These are phyloP conservation scores for Solanum rostratum DNA, from an alignment of 257 asterid species.

Conservation along the genomic window DNA sequence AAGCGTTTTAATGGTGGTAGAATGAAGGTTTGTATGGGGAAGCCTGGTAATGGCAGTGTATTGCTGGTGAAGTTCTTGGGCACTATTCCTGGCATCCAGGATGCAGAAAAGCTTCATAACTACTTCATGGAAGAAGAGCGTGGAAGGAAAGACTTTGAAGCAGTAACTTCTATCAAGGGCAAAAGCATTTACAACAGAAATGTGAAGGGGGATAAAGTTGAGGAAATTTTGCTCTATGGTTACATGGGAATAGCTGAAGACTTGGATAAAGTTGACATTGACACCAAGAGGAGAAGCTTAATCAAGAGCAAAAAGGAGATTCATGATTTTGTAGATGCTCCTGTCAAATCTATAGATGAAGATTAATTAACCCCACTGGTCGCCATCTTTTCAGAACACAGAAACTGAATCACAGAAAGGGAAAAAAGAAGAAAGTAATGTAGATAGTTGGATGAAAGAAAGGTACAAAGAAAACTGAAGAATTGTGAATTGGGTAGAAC, in stretches of 20 bases:
- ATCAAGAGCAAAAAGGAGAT: conserved; percentile 24
- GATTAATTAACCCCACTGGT: background rate
- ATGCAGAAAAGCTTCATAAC: conserved; percentile 25
- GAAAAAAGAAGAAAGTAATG: background rate
- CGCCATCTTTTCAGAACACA: background rate
- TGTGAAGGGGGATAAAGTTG: background rate
- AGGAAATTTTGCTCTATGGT: conserved; percentile 15
- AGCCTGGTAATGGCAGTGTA: conserved; percentile 12
- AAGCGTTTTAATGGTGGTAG: conserved; percentile 16
- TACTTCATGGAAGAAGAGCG: conserved; percentile 12
- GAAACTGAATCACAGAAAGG: background rate
- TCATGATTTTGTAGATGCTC: conserved; percentile 17
- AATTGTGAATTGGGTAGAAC: background rate
- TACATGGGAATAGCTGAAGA: conserved; percentile 28
- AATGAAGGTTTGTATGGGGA: conserved; percentile 17
- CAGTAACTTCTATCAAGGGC: background rate
- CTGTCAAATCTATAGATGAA: background rate
- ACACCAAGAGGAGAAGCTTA: conserved; percentile 17
- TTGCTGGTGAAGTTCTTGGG: conserved; percentile 26
- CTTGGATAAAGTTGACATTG: conserved; percentile 26
- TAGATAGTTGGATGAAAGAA: background rate
- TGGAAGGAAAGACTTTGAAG: conserved; percentile 15
- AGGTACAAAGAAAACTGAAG: background rate
- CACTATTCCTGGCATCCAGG: conserved; percentile 15
- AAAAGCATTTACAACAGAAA: background rate